Base-by-base conservation (phyloP, 768 basidiomycete genomes). In the Mycena floridula region DNA sequence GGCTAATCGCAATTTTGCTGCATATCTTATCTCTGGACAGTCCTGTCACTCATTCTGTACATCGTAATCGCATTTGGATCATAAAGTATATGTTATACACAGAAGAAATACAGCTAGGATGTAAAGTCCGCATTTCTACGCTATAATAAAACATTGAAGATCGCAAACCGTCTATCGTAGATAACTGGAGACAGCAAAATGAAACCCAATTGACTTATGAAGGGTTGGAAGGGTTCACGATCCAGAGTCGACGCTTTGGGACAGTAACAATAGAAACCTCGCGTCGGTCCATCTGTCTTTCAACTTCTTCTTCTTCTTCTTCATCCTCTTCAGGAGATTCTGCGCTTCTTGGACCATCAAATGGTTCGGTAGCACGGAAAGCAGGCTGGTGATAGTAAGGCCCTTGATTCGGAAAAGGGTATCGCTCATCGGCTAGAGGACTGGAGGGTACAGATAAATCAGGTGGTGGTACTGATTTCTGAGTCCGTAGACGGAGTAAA, bases 261-360 rank as follows among this genome's bases (percentile, higher is more conserved):
- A 81, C 75, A 35, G 79, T 72, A 49, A 90, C 77, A 55, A 90
- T 87, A n/a, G 84, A 85, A 24, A 90, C 86, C 51, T 90, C 86
- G 40, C 89, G 76, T 52, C 87, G 71, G 28, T 72, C 79, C 75
- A 91, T 86, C 61, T 90, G 88, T 46, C 84, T 81, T 58, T 90
- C 89, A 25, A 89, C 88, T 50, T 89, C 87, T 51, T 89, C 87
- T 44, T 84, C 67, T 38, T 86, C 83, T 24, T 84, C 81, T 16
- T 86, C 82, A 8, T 77, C 70, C 9, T 76, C 76, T 43, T 81
- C 82, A 6, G 70, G 72, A 25, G 77, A 77, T 41, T 68, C 69
- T 37, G 72, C 75, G n/a, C 62, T 66, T 16, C 66, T 59, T 46
- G 65, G 66, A 44, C 81, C 63, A 15, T 59, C 65, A 15, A 61